phyloP scores from a whole-genome alignment of 352 stramenopile species.

The Pythium aquatile region DNA sequence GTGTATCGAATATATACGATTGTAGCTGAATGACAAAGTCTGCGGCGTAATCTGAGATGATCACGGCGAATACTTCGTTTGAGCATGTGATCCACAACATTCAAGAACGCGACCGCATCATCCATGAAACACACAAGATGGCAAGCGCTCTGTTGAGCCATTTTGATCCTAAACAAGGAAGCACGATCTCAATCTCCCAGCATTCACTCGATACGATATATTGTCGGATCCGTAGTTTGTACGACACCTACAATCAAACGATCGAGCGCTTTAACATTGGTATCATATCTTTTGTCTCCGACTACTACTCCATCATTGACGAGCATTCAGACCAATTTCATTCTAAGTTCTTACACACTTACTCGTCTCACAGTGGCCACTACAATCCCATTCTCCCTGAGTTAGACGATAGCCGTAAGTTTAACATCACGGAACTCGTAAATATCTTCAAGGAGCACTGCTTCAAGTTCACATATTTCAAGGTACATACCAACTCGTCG shows the following conservation, averaged over 20 bases:
- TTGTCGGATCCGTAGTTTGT: no score
- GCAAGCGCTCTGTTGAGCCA: no score
- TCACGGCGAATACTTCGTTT: conserved; percentile 4
- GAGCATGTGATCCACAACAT: conserved; percentile 10
- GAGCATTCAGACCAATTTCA: conserved; percentile 5
- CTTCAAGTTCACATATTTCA: conserved; percentile 4
- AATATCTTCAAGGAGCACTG: conserved; percentile 10
- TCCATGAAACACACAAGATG: not conserved
- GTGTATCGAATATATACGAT: conserved; percentile 10
- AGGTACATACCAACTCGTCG: conserved; percentile 3
- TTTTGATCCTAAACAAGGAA: no score
- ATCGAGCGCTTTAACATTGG: conserved; percentile 7
- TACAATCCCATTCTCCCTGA: conserved; percentile 8
- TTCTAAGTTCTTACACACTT: conserved; percentile 8
- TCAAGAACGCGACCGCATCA: conserved; percentile 1
- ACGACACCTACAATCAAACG: conserved; percentile 2
- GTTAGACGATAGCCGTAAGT: no score
- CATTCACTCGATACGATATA: no score
- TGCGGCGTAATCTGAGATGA: no score
- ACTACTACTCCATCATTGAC: not conserved
- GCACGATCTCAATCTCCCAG: no score
- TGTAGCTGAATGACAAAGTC: no score
- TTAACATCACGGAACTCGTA: conserved; percentile 1
- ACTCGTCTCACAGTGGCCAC: not conserved
- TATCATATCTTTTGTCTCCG: conserved; percentile 8